Percentiles rank a stretch among this genome's conserved stretches.
These are phyloP conservation scores for Gigaspora rosea DNA, from an alignment of 192 early-diverging fungal species.

Conservation along the genomic window DNA sequence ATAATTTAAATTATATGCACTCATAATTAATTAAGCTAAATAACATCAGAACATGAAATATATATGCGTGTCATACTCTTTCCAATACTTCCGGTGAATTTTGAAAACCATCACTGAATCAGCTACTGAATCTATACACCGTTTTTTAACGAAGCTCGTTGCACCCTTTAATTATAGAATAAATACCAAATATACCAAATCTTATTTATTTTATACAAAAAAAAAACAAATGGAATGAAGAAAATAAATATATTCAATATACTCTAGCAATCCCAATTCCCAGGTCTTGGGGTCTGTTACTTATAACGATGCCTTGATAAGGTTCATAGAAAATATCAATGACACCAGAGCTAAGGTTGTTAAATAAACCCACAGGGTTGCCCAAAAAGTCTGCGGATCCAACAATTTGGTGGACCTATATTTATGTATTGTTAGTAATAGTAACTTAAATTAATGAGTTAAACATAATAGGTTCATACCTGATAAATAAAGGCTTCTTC, in stretches of 20 bases:
- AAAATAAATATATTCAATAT: constrained; percentile 41
- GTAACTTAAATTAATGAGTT: neutral
- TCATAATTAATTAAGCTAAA: no score
- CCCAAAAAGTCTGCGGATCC: constrained; percentile 97
- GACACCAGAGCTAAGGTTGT: constrained; percentile 92
- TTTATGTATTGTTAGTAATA: neutral
- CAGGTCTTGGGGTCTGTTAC: constrained; percentile 90
- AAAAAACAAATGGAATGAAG: constrained; percentile 24
- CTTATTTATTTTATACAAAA: neutral
- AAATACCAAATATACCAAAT: neutral
- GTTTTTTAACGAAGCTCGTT: constrained; percentile 81
- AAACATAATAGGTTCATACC: neutral
- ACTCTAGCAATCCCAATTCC: constrained; percentile 89
- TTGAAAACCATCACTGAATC: constrained; percentile 95
- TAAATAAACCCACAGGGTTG: constrained; percentile 97
- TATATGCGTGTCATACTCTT: constrained; percentile 61
- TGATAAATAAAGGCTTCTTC: constrained; percentile 89
- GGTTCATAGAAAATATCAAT: constrained; percentile 98
- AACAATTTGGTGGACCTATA: constrained; percentile 72
- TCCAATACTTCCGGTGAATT: constrained; percentile 93
- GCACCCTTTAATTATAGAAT: constrained; percentile 53
- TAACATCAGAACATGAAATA: no score
- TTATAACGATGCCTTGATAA: constrained; percentile 94
- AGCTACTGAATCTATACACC: constrained; percentile 92
- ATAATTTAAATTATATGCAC: neutral